A percentile compares a stretch with the other conserved stretches of the same genome.
Evolutionary conservation across 1,284 basidiomycete species (phyloP).

Genomic region (Sutorius eximius): DNA sequence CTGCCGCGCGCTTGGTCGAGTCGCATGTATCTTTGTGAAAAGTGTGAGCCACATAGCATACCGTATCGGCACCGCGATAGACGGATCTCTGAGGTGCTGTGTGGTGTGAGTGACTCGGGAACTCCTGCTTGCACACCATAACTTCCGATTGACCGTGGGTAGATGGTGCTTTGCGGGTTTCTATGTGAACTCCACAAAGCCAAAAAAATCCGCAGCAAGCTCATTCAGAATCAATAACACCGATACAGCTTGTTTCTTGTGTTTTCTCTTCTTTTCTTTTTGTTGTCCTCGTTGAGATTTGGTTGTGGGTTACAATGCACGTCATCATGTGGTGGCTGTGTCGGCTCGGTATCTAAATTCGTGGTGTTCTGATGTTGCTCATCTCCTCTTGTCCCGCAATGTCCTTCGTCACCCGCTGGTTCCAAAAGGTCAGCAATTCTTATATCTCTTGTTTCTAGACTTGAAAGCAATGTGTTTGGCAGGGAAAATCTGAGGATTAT

Average conservation of each 20-base stretch:
- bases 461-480: background rate
- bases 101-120: background rate
- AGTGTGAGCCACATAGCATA: background rate
- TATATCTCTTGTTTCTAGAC: background rate
- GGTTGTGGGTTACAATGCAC: background rate
- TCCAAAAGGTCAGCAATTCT: conserved; percentile 27
- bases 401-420: conserved; percentile 32
- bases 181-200: background rate
- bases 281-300: background rate
- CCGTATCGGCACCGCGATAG: background rate
- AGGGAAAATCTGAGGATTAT: conserved; percentile 56
- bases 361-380: conserved; percentile 1
- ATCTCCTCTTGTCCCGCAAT: conserved; percentile 13
- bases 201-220: background rate
- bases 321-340: conserved; percentile 25
- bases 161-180: background rate
- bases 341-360: conserved; percentile 15
- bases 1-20: background rate
- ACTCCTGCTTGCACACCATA: background rate
- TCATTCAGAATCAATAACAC: too few relatives aligned
- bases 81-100: background rate
- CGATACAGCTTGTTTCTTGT: too few relatives aligned
- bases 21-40: background rate
- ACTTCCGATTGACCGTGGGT: too few relatives aligned
- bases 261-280: too few relatives aligned